Evolutionary conservation across 106 monocot species (phyloP), one percentile per base, ranked within the genome.

Genomic region (Dendrobium chrysotoxum): DNA sequence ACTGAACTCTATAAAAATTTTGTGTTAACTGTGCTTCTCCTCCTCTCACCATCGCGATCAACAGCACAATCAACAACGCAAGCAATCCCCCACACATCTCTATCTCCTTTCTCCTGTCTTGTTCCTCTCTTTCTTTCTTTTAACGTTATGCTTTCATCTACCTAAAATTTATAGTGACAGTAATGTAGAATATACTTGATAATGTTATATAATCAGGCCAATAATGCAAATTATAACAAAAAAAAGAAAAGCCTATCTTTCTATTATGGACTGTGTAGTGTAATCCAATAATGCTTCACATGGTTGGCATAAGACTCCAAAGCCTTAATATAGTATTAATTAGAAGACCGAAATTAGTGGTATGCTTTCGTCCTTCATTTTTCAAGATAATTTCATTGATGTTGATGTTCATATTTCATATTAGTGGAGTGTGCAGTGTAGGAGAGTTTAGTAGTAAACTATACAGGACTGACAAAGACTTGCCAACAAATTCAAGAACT

Each of bases 1-100:
- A 82, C n/a, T 7, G 11, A 17, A 30, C 30, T 7, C 31, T 72
- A 58, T 78, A 78, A 44, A 79, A 83, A 55, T 74, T 79, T 7
- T 41, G 83, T 11, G 70, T 38, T 30, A 83, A 15, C 13, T 73
- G 83, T 5, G 83, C 78, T 28, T 82, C 78, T 83, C 78, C 83
- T 58, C 73, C 72, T 40, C 54, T 54, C 5, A 58, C 5, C 25
- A 82, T 40, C 38, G 78, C 38, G 30, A 74, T 44, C 70, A 78
- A 42, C 15, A 83, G 21, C 72, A 72, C 21, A 38, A 83, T 11
- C 38, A 72, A 25, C 31, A 82, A 4, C 21, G 42, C 74, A 42
- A 41, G 8, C 26, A 53, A 79, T 38, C 28, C 21, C 57, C 78
- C 72, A 7, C 41, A 68, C 7, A 79, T 55, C 17, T 79, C 83